Evolutionary conservation across 208 protist species (phyloP).

Genomic region (Trichomonas vaginalis): DNA sequence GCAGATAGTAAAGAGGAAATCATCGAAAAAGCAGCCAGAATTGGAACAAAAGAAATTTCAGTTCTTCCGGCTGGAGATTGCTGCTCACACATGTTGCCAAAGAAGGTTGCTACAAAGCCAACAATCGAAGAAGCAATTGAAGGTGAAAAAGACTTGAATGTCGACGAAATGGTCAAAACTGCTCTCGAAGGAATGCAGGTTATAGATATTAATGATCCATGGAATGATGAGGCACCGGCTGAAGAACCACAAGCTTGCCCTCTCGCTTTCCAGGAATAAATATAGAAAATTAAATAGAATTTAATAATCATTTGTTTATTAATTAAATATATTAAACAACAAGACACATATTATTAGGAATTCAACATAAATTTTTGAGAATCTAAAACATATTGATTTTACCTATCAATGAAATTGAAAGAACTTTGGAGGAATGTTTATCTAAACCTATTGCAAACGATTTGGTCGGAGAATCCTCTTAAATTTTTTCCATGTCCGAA

Average conservation of each 20-base stretch:
- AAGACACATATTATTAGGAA: too few species aligned
- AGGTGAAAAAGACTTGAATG: neutral
- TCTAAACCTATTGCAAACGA: too few species aligned
- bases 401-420: too few species aligned
- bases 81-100: neutral
- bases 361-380: too few species aligned
- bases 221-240: neutral
- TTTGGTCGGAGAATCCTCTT: too few species aligned
- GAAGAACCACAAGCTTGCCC: neutral
- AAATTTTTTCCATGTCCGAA: too few species aligned
- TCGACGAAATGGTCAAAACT: neutral
- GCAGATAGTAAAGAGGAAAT: neutral
- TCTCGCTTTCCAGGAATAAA: neutral
- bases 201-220: slow-evolving; percentile 2
- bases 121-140: neutral
- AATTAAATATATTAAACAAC: too few species aligned
- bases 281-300: neutral
- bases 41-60: neutral
- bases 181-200: neutral
- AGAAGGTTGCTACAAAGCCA: neutral
- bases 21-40: neutral
- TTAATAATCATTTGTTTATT: too few species aligned
- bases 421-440: too few species aligned
- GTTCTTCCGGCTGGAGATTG: neutral
- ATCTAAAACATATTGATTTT: too few species aligned